Base-by-base conservation (phyloP, 2,329 filamentous ascomycete species). In the Colletotrichum lupini region DNA sequence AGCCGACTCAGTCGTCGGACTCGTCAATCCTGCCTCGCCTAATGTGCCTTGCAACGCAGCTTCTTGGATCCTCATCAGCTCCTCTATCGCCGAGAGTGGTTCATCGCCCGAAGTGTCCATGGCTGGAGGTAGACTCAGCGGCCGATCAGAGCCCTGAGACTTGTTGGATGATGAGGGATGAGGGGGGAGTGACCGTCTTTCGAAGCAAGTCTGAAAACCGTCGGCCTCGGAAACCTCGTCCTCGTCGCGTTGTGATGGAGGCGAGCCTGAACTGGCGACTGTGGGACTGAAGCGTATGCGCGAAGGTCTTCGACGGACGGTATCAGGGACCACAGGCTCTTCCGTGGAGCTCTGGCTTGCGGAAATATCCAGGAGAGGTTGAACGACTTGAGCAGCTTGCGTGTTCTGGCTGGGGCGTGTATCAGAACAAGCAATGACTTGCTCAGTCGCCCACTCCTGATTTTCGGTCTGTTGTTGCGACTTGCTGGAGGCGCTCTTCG, bases 351-450 rank as follows among this genome's bases (percentile, higher is more conserved):
- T 70, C 11, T 75, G 65, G n/a, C 57, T 69, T 7, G 52, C 64
- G 22, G 37, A 73, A 26, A 63, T 65, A n/a, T 66, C 16, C 12
- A 52, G 61, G 12, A 72, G 42, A 11, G 74, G 59, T 19, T 60
- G 22, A 9, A 75, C 63, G n/a, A 74, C 30, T 59, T 76, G 75
- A 8, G 75, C 74, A 22, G 73, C 62, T 42, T 76, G 75, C n/a
- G 63, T 64, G 32, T 65, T 67, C 3, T 56, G 56, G 19, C 63
- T 61, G 30, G 46, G 55, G 11, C 28, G 67, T 14, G 67, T 71
- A 11, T 73, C 71, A 19, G 67, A 65, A 14, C 68, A 56, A 19
- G 61, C 63, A 24, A 73, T 26, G 4, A 72, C 16, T 12, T 28
- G 42, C 26, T 58, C 49, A 14, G 22, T n/a, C 19, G 46, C 30